Evolutionary conservation across 768 basidiomycete genomes (phyloP).

Genomic region (Lactifluus rugatus): DNA sequence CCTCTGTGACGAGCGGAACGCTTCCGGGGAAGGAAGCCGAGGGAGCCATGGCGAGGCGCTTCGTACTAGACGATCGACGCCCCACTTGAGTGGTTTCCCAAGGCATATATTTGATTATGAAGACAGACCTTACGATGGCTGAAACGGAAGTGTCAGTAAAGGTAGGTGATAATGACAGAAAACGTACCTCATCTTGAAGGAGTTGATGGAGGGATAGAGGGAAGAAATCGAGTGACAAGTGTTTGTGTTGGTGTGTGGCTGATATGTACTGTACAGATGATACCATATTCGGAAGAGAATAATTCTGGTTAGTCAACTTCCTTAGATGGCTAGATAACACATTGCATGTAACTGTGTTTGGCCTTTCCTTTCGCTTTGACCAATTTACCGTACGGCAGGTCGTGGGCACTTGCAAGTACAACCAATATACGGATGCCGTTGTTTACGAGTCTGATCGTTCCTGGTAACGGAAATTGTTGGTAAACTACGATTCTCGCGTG

Average conservation of each 20-base stretch:
- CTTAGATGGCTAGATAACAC: not conserved
- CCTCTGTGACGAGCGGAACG: slow-evolving; percentile 95
- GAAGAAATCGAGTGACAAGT: not conserved
- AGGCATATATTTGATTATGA: slow-evolving; percentile 6
- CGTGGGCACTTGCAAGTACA: not conserved
- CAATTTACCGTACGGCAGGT: not conserved
- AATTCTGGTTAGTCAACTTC: not conserved
- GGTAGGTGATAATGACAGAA: not conserved
- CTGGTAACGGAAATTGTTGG: slow-evolving; percentile 9
- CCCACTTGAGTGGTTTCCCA: slow-evolving; percentile 22
- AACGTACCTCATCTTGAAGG: slow-evolving; percentile 32
- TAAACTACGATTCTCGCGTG: not conserved
- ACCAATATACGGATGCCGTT: not conserved
- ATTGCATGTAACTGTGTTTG: not conserved
- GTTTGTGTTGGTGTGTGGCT: slow-evolving; percentile 11
- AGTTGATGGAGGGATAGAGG: not conserved
- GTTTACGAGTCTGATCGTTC: slow-evolving; percentile 1
- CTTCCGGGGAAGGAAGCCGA: slow-evolving; percentile 96
- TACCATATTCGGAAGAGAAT: not conserved
- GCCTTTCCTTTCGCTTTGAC: not conserved
- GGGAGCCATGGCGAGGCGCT: slow-evolving; percentile 96
- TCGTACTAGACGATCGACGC: slow-evolving; percentile 59
- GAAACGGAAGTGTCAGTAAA: slow-evolving; percentile 15
- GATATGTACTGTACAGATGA: slow-evolving; percentile 19
- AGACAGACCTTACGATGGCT: slow-evolving; percentile 81